These are phyloP conservation scores for Blastobotrys robertii DNA, from an alignment of 805 yeast species.

Conservation along the genomic window DNA sequence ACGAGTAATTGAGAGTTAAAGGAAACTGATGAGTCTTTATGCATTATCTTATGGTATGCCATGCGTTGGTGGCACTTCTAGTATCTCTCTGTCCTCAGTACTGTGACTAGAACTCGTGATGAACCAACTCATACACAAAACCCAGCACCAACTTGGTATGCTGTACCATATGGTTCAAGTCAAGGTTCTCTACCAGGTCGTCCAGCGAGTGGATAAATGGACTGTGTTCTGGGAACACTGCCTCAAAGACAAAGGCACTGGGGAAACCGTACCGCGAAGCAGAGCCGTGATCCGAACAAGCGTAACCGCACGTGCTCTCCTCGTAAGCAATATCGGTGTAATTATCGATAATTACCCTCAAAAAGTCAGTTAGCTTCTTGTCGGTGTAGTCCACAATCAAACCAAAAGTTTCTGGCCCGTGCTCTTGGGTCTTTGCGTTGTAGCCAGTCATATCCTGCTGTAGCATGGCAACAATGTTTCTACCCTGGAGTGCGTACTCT, in stretches of 20 bases:
- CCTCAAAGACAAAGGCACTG: slow-evolving; percentile 67
- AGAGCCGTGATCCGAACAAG: slow-evolving; percentile 83
- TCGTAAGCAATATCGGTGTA: slow-evolving; percentile 57
- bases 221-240: slow-evolving; percentile 46
- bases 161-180: slow-evolving; percentile 65
- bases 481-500: slow-evolving; percentile 34
- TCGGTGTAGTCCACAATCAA: slow-evolving; percentile 60
- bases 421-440: slow-evolving; percentile 27
- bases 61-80: too few relatives aligned
- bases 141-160: slow-evolving; percentile 70
- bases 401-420: slow-evolving; percentile 58
- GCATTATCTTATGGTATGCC: too few relatives aligned
- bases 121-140: slow-evolving; percentile 53
- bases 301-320: slow-evolving; percentile 75
- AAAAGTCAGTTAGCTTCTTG: slow-evolving; percentile 41
- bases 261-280: slow-evolving; percentile 76
- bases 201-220: slow-evolving; percentile 59
- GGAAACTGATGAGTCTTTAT: too few relatives aligned
- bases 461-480: slow-evolving; percentile 61
- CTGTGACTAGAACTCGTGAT: too few relatives aligned
- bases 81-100: too few relatives aligned
- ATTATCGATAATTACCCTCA: slow-evolving; percentile 46
- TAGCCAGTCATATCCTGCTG: slow-evolving; percentile 92
- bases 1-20: too few relatives aligned
- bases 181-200: slow-evolving; percentile 73